phyloP scores from a whole-genome alignment of 2,329 filamentous ascomycete genomes.

The Exophiala lecanii-corni region DNA sequence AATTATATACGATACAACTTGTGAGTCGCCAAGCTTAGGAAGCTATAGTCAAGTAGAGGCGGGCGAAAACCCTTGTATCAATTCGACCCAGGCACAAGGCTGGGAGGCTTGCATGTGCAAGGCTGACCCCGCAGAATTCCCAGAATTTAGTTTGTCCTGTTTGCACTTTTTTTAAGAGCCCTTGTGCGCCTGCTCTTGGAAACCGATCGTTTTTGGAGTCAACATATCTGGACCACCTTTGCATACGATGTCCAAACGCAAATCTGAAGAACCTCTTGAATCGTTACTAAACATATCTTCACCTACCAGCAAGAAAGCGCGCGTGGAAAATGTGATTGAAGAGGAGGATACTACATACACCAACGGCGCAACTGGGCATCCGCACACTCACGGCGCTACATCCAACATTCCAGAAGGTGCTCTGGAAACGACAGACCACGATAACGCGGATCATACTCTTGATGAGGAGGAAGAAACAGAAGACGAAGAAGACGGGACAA shows the following conservation, averaged over 20 bases:
- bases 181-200: too few relatives aligned
- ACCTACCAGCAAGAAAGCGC: conserved; percentile 42
- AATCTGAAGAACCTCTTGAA: conserved; percentile 42
- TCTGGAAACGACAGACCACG: conserved; percentile 28
- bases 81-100: too few relatives aligned
- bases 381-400: conserved; percentile 5
- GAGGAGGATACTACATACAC: conserved; percentile 22
- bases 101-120: too few relatives aligned
- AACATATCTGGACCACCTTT: too few relatives aligned
- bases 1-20: too few relatives aligned
- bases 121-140: too few relatives aligned
- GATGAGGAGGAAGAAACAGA: conserved; percentile 31
- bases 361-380: not conserved
- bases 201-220: too few relatives aligned
- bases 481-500: conserved; percentile 34
- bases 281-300: conserved; percentile 33
- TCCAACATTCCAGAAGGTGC: conserved; percentile 11
- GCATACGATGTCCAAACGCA: conserved; percentile 49
- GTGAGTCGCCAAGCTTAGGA: too few relatives aligned
- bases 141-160: too few relatives aligned
- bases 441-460: not conserved
- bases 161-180: too few relatives aligned
- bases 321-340: conserved; percentile 35
- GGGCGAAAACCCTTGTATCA: too few relatives aligned
- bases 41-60: too few relatives aligned